These are phyloP conservation scores for Saccharomycopsis sp. DNA, from an alignment of 805 yeast genomes.

Conservation along the genomic window DNA sequence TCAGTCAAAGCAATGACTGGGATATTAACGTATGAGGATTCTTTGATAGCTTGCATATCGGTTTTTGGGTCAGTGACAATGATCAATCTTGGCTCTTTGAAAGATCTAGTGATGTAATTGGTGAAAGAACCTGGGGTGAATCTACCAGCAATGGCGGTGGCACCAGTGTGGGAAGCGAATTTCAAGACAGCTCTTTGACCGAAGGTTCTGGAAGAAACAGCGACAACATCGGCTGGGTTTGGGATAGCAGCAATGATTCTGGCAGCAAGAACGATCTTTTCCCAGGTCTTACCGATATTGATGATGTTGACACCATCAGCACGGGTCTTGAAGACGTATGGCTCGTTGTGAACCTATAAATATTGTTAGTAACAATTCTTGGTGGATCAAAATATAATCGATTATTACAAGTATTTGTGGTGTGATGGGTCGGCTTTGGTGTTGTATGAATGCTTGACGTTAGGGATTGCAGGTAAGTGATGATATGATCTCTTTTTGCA, in stretches of 20 bases:
- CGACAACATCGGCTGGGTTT: slow-evolving; percentile 97
- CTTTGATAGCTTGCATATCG: slow-evolving; percentile 99
- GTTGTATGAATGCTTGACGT: too few relatives aligned
- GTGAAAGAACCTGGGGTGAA: slow-evolving; percentile 99
- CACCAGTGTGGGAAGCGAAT: slow-evolving; percentile 99
- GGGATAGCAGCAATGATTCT: slow-evolving; percentile 99
- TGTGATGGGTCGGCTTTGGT: too few relatives aligned
- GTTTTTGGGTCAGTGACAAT: slow-evolving; percentile 99
- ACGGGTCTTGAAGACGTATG: slow-evolving; percentile 96
- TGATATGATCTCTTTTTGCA: too few relatives aligned
- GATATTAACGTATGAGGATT: slow-evolving; percentile 99
- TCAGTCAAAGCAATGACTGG: slow-evolving; percentile 99
- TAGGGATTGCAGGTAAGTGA: too few relatives aligned
- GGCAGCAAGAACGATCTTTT: slow-evolving; percentile 98
- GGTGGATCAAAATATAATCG: neutral
- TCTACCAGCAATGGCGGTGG: slow-evolving; percentile 99
- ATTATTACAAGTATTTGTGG: too few relatives aligned
- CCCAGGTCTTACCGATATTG: slow-evolving; percentile 99
- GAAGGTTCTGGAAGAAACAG: slow-evolving; percentile 97
- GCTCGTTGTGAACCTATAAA: slow-evolving; percentile 83
- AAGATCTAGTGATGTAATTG: slow-evolving; percentile 99
- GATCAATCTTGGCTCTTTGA: slow-evolving; percentile 99
- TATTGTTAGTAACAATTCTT: neutral
- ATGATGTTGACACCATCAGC: slow-evolving; percentile 99
- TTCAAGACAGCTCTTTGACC: slow-evolving; percentile 99